Base-by-base conservation (phyloP, 2,329 filamentous ascomycete species). In the Fusarium gaditjirri region DNA sequence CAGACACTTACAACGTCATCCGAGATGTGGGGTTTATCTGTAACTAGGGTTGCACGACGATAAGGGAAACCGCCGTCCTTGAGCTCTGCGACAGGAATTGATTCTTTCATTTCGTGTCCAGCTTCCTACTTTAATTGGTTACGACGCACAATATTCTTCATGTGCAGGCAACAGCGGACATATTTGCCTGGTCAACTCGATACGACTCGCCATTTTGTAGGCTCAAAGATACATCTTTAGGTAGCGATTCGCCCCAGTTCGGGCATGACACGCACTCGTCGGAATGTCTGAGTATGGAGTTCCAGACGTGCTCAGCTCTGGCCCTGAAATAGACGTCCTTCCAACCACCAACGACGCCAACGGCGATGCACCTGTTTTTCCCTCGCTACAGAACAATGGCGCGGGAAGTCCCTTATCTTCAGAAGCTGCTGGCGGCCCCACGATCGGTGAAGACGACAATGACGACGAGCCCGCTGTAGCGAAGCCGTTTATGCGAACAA, bases 391-490 rank as follows among this genome's bases (percentile, higher is more conserved):
- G 49, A 80, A 83, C 56, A 80, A 82, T 63, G 80, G 81, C 54
- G 74, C 78, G 12, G 71, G 75, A 33, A 78, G 76, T 39, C 72
- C 77, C 3, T 46, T 75, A 7, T 77, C 77, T 7, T 71, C 76
- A 5, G 75, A 79, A 23, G 72, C 71, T 10, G 61, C 75, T 23
- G 76, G 76, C 38, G 71, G 73, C 23, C 61, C 72, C 41, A 73
- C 58, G 49, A 62, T 61, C 12, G 75, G 63, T 36, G 86, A 87
- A 67, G 86, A 86, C 57, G 87, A 89, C 68, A 87, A 88, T 70
- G 87, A 88, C 49, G 89, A 90, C 65, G 89, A 90, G 70, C 85
- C 86, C 13, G 86, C 87, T 2, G 84, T 90, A 39, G 87, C 88
- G 29, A 84, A 84, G 65, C 89, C 89, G 7, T 90, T 90, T 65